Evolutionary conservation across 306 rosid species (phyloP).

Genomic region (Oxytropis ochrocephala): DNA sequence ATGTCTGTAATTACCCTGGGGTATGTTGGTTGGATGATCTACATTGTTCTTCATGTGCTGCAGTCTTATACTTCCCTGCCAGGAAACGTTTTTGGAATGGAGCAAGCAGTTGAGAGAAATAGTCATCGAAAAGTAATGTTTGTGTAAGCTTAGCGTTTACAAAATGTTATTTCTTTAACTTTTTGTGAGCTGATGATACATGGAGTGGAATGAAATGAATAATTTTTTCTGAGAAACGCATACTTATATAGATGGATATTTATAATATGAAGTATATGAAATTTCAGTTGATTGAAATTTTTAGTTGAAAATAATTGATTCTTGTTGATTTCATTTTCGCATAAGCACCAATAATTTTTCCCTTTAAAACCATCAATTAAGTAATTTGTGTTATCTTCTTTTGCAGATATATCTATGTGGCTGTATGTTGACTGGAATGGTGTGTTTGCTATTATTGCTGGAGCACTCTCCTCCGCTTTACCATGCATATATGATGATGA

Average conservation of each 20-base stretch:
- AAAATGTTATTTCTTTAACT: constrained; percentile 13
- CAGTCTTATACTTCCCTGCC: constrained; percentile 80
- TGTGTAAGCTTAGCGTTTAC: constrained; percentile 36
- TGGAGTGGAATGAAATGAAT: background rate
- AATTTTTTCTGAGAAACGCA: background rate
- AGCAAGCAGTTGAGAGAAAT: constrained; percentile 40
- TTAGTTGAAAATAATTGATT: background rate
- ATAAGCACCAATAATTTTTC: background rate
- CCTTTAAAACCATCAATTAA: background rate
- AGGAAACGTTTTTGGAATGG: constrained; percentile 39
- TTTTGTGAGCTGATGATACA: constrained; percentile 10
- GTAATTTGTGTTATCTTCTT: constrained; percentile 14
- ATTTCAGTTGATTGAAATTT: constrained; percentile 14
- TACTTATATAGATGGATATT: background rate
- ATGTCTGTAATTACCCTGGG: constrained; percentile 80
- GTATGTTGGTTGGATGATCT: constrained; percentile 85
- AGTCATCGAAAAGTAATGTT: constrained; percentile 54
- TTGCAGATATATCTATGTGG: constrained; percentile 69
- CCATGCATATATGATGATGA: constrained; percentile 67
- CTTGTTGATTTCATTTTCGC: background rate
- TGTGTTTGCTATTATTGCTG: constrained; percentile 50
- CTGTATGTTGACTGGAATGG: constrained; percentile 44
- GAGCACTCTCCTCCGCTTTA: constrained; percentile 90
- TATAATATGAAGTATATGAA: constrained; percentile 1
- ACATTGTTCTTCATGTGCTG: constrained; percentile 73